Percentiles rank a stretch among this genome's conserved stretches.
Conservation (phyloP, 2,329 filamentous ascomycete genomes). For the Escovopsis weberi region DNA sequence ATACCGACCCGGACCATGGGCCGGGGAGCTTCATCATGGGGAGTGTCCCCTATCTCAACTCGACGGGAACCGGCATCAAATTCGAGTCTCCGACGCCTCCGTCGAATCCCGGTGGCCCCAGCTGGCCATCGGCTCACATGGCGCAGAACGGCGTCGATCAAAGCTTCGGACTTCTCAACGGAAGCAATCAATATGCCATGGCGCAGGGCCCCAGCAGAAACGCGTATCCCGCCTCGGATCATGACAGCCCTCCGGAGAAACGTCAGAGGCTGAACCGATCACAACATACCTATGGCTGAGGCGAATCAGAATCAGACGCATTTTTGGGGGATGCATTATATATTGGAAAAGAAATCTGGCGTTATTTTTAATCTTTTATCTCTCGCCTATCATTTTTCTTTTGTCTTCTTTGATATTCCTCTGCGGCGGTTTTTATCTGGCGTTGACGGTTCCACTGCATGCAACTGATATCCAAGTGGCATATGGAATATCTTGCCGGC, state of each 20-base stretch:
- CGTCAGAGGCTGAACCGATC: slow-evolving; percentile 35
- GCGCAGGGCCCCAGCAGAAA: slow-evolving; percentile 1
- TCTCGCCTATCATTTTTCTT: not conserved
- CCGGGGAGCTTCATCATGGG: slow-evolving; percentile 18
- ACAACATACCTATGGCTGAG: slow-evolving; percentile 25
- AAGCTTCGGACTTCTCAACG: slow-evolving; percentile 31
- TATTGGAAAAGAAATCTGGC: too few relatives aligned
- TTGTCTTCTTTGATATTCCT: not conserved
- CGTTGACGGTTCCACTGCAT: too few relatives aligned
- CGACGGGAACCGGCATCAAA: slow-evolving; percentile 24
- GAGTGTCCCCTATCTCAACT: slow-evolving; percentile 21
- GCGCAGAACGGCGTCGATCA: slow-evolving; percentile 31
- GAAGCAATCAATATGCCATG: slow-evolving; percentile 22
- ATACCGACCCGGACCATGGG: slow-evolving; percentile 22
- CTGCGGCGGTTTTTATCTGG: too few relatives aligned
- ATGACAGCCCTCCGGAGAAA: slow-evolving; percentile 35
- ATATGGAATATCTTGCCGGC: not conserved
- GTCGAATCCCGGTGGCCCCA: slow-evolving; percentile 30
- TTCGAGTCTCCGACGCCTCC: slow-evolving; percentile 43
- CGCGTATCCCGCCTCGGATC: slow-evolving; percentile 13
- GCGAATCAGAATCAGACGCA: too few relatives aligned
- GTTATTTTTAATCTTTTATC: too few relatives aligned
- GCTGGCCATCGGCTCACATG: slow-evolving; percentile 37
- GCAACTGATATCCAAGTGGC: too few relatives aligned
- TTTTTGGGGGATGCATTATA: too few relatives aligned